These are phyloP conservation scores for Cicer chorassanicum DNA, from an alignment of 306 rosid genomes.

Conservation along the genomic window DNA sequence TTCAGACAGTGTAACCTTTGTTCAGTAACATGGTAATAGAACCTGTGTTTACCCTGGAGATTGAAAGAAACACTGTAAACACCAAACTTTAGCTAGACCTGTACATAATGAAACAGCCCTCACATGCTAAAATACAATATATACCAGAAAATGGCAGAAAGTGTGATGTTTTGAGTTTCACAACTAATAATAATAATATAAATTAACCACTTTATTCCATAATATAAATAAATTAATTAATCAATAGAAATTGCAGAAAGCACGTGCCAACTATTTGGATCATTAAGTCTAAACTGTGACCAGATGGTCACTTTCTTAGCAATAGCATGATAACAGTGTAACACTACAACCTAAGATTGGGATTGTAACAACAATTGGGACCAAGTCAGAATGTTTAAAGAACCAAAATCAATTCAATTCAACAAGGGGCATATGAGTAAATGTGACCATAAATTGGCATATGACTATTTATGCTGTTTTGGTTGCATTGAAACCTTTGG, in stretches of 20 bases:
- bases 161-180: constrained; percentile 31
- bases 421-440: constrained; percentile 41
- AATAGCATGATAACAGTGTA: background rate
- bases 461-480: constrained; percentile 43
- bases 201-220: constrained; percentile 27
- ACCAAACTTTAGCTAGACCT: constrained; percentile 40
- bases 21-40: constrained; percentile 40
- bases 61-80: constrained; percentile 39
- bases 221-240: constrained; percentile 20
- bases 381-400: background rate
- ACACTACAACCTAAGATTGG: constrained; percentile 14
- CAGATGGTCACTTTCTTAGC: constrained; percentile 22
- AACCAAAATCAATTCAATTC: constrained; percentile 4
- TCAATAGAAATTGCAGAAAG: constrained; percentile 38
- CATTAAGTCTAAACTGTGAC: constrained; percentile 24
- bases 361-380: constrained; percentile 10
- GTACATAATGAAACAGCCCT: constrained; percentile 41
- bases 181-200: background rate
- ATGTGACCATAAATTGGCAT: constrained; percentile 30
- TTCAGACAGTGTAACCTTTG: constrained; percentile 43
- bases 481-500: constrained; percentile 46
- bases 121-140: constrained; percentile 43
- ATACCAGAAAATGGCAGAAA: constrained; percentile 11
- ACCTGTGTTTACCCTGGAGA: constrained; percentile 45
- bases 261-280: constrained; percentile 39